Base-by-base conservation (phyloP, 106 monocot genomes). In the Dendrobium nobile region DNA sequence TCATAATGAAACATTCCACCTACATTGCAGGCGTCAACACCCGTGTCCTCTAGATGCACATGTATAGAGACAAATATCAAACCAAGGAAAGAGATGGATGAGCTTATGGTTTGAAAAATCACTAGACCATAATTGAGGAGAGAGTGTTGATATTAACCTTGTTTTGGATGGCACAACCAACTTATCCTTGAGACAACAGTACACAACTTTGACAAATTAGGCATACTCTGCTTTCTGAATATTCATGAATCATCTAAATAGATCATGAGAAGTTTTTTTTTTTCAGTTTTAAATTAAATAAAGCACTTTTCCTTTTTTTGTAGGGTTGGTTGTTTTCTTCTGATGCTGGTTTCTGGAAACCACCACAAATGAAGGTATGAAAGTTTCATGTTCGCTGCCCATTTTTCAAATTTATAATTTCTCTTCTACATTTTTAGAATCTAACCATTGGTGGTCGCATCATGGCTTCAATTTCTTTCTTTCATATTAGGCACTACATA, bases 251-350 rank as follows among this genome's bases (percentile, higher is more conserved):
- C 61, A 61, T 61, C 58, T 61, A 24, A 7, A n/a, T 22, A 61
- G 61, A 61, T 22, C 20, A n/a, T 22, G 22, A 22, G 61, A 61
- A 5, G 7, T 33, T 42, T 42, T 41, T 41, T 74, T 2, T 44
- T 37, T 37, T 37, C 37, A 37, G 20, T 74, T 5, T 7, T 44
- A 74, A 74, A 44, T 74, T 28, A 74, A 74, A 74, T 76, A 15
- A 20, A 2, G 24, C 10, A 5, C 26, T 41, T 19, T 77, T 54
- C 77, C 27, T 16, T 58, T 65, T 64, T 72, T 58, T 82, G 59
- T 85, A 97, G 96, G 98, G 98, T 78, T 98, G 98, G 92, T 86
- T 98, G 77, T 98, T 98, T 79, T 94, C 85, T 15, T 95, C 98
- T 16, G 92, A 95, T 90, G 86, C 98, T 72, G 75, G 47, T 51